phyloP scores from a whole-genome alignment of 129 eudicot genomes.

The Helichrysum umbraculigerum region DNA sequence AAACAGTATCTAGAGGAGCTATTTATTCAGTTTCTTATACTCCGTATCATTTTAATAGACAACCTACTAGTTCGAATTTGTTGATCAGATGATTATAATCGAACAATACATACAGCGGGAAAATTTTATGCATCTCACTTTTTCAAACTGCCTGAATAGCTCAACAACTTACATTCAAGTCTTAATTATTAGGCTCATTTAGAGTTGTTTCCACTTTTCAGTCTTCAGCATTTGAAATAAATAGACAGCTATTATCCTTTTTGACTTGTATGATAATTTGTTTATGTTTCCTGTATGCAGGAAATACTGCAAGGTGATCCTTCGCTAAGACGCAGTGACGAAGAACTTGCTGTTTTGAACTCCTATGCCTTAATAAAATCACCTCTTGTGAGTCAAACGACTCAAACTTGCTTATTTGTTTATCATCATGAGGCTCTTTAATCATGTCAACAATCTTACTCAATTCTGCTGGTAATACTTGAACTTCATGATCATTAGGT shows the following conservation, averaged over 20 bases:
- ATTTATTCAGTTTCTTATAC: background rate
- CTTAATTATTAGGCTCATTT: background rate
- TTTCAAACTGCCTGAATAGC: too few relatives aligned
- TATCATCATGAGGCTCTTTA: background rate
- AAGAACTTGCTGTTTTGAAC: conserved; percentile 77
- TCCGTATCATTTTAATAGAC: background rate
- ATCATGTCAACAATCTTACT: conserved; percentile 1
- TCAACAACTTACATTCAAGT: background rate
- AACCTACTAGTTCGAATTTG: background rate
- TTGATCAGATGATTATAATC: background rate
- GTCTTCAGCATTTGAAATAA: background rate
- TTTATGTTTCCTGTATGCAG: conserved; percentile 42
- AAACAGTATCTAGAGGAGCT: background rate
- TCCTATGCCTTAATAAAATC: conserved; percentile 67
- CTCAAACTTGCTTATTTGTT: background rate
- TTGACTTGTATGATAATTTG: conserved; percentile 1
- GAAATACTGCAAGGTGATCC: conserved; percentile 74
- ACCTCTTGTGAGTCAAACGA: conserved; percentile 69
- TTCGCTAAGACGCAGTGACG: conserved; percentile 66
- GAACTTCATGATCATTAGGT: conserved; percentile 45
- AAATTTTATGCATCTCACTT: too few relatives aligned
- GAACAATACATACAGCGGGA: background rate
- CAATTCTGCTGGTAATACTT: background rate
- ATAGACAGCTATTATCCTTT: background rate
- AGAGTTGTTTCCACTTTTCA: background rate